Evolutionary conservation across 345 rosid species (phyloP), one percentile per base, ranked within the genome.

Genomic region (Laguncularia racemosa): DNA sequence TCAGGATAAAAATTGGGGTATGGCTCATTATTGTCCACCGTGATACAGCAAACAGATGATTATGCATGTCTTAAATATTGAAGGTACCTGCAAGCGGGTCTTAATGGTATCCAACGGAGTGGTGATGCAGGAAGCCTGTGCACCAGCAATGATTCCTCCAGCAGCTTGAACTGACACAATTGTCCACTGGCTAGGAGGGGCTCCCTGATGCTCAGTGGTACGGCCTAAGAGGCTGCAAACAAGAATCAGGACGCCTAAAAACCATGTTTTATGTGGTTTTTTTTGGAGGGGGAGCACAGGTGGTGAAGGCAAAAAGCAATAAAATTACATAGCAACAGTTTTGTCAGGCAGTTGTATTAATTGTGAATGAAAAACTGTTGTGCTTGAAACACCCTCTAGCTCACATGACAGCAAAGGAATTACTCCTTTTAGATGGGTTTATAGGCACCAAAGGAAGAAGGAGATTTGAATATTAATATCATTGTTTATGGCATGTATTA

Each of bases 81-180:
- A 55, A 54, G 50, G 52, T 76, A 92, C 99, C 95, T 93, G 97
- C 50, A 93, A 71, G 48, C 97, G 97, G 20, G 97, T 93, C 81
- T 93, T 93, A 64, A 93, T 80, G 23, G 96, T 93, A 77, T 93
- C 99, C 73, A 93, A 62, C 48, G 99, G 99, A 45, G 97, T 89
- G 21, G 97, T 89, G 71, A 93, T 82, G 63, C 86, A 77, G 62
- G 99, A 89, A 19, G 99, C 96, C 55, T 95, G 81, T 59, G 96
- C 99, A 66, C 99, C 99, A 0, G 97, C 97, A 50, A 89, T 76
- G 61, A 93, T 70, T 62, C 99, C 99, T 75, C 99, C 99, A 47
- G 71, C 67, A 56, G 89, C 97, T 78, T 93, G 97, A 73, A 93
- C 99, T 21, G 77, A 50, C 51, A 85, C 71, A 67, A 93, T 74